These are phyloP conservation scores for Neospermospora avenae DNA, from an alignment of 2,329 filamentous ascomycete genomes.

Conservation along the genomic window DNA sequence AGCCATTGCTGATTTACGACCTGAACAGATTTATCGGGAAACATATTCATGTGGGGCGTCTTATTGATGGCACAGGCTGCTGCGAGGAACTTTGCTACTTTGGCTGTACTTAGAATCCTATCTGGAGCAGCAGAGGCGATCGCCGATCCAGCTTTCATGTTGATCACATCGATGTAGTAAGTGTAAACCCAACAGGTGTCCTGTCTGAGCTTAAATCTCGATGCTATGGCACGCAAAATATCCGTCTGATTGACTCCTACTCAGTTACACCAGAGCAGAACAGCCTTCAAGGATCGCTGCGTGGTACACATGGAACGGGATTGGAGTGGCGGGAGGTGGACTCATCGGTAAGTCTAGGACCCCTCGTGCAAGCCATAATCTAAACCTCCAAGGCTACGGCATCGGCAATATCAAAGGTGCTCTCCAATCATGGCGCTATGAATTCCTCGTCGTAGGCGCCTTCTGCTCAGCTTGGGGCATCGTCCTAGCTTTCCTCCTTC, in stretches of 20 bases:
- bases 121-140: neutral
- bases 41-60: slow-evolving; percentile 4
- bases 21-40: neutral
- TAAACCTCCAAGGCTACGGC: slow-evolving; percentile 39
- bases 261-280: slow-evolving; percentile 55
- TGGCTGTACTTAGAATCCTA: neutral
- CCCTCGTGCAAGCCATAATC: neutral
- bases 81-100: neutral
- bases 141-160: slow-evolving; percentile 52
- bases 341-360: slow-evolving; percentile 42
- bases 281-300: slow-evolving; percentile 57
- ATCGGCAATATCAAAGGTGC: slow-evolving; percentile 57
- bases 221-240: too few relatives aligned
- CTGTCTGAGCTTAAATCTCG: too few relatives aligned
- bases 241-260: too few relatives aligned
- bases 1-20: neutral
- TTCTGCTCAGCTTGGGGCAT: slow-evolving; percentile 13
- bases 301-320: slow-evolving; percentile 56
- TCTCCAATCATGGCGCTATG: slow-evolving; percentile 61
- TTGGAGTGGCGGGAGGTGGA: slow-evolving; percentile 58
- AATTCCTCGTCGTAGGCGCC: slow-evolving; percentile 56
- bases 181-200: too few relatives aligned
- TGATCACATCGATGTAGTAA: slow-evolving; percentile 60
- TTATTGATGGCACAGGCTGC: slow-evolving; percentile 7
- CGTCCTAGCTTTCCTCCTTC: slow-evolving; percentile 50